Percentiles rank a stretch among this genome's conserved stretches.
These are phyloP conservation scores for Marchantia paleacea DNA, from an alignment of 225 moss, liverwort and hornwort genomes.

Conservation along the genomic window DNA sequence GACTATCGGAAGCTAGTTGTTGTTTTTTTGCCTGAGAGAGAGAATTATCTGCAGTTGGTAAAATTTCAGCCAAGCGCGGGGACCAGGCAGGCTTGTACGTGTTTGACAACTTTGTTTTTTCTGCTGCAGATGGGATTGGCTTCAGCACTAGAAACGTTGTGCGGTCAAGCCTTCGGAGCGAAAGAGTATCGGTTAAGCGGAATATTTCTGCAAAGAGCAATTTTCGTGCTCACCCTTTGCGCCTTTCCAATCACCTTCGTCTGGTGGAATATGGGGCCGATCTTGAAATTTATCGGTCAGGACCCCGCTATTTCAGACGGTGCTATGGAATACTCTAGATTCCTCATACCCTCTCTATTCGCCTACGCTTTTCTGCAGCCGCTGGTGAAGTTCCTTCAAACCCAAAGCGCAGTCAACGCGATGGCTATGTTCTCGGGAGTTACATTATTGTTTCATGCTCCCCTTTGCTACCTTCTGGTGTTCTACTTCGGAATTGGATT, in stretches of 20 bases:
- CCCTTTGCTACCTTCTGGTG: conserved; percentile 56
- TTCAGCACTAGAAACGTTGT: conserved; percentile 66
- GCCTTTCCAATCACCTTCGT: conserved; percentile 41
- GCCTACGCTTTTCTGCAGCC: conserved; percentile 57
- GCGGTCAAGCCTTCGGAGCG: conserved; percentile 79
- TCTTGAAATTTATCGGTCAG: conserved; percentile 51
- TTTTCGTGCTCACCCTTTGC: conserved; percentile 35
- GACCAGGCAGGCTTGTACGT: too few species aligned
- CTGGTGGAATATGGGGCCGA: conserved; percentile 52
- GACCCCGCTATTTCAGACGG: conserved; percentile 48
- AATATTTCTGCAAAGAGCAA: conserved; percentile 60
- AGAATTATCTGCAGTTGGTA: background rate
- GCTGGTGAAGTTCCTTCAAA: conserved; percentile 59
- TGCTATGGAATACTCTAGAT: conserved; percentile 49
- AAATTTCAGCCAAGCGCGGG: too few species aligned
- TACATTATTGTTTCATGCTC: conserved; percentile 51
- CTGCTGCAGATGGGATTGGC: conserved; percentile 50
- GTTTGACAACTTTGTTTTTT: too few species aligned
- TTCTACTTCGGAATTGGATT: conserved; percentile 52
- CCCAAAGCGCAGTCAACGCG: conserved; percentile 59
- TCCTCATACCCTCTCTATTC: conserved; percentile 50
- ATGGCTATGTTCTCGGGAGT: conserved; percentile 52
- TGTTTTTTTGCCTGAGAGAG: background rate
- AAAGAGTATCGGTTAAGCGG: conserved; percentile 67
- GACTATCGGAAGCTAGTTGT: background rate